phyloP scores from a whole-genome alignment of 2,329 filamentous ascomycete species.

The Amesomyces nigricolor region DNA sequence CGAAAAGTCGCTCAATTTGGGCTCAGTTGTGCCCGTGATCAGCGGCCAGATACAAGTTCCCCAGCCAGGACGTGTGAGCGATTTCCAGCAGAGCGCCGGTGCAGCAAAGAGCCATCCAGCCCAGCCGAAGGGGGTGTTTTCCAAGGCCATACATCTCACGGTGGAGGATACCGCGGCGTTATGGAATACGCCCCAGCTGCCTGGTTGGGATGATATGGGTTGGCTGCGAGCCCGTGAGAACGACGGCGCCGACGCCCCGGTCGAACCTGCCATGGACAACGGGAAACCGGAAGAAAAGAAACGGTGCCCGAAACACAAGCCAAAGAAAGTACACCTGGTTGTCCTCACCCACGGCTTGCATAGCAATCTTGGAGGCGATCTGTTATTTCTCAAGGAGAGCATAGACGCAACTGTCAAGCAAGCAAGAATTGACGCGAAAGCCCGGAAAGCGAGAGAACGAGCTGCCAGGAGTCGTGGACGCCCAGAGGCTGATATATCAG shows the following conservation, averaged over 20 bases:
- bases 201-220: slow-evolving; percentile 49
- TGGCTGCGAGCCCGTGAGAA: slow-evolving; percentile 22
- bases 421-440: slow-evolving; percentile 63
- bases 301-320: slow-evolving; percentile 39
- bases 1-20: slow-evolving; percentile 70
- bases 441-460: slow-evolving; percentile 49
- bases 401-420: slow-evolving; percentile 79
- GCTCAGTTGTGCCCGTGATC: slow-evolving; percentile 41
- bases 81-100: slow-evolving; percentile 64
- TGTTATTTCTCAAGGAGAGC: slow-evolving; percentile 95
- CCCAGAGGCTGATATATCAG: slow-evolving; percentile 12
- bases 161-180: slow-evolving; percentile 84
- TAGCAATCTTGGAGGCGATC: slow-evolving; percentile 91
- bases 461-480: slow-evolving; percentile 29
- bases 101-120: slow-evolving; percentile 48
- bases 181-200: slow-evolving; percentile 88
- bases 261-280: slow-evolving; percentile 10
- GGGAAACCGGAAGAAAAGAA: slow-evolving; percentile 22
- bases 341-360: slow-evolving; percentile 91
- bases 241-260: slow-evolving; percentile 13
- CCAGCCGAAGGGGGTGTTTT: slow-evolving; percentile 74
- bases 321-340: slow-evolving; percentile 82
- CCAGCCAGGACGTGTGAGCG: slow-evolving; percentile 67
- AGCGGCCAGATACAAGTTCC: slow-evolving; percentile 44
- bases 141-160: slow-evolving; percentile 67